Evolutionary conservation across 768 basidiomycete genomes (phyloP).

Genomic region (Coprinopsis sp.): DNA sequence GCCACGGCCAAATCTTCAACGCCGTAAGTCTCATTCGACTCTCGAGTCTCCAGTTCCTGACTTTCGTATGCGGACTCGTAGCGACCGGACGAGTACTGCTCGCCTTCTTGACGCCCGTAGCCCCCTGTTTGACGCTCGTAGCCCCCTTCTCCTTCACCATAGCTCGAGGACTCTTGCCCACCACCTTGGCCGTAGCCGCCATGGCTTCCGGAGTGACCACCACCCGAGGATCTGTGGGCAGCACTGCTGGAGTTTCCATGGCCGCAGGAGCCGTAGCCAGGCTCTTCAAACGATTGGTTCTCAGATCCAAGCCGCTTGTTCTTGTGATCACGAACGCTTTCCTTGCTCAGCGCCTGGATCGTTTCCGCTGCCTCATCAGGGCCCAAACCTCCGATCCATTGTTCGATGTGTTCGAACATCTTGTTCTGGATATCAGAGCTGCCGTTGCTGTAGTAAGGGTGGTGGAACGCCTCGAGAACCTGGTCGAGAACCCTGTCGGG

Average conservation of each 20-base stretch:
- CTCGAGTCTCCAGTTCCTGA: too few relatives aligned
- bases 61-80: too few relatives aligned
- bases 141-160: too few relatives aligned
- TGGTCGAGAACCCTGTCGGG: conserved; percentile 41
- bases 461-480: conserved; percentile 66
- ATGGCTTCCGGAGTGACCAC: too few relatives aligned
- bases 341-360: conserved; percentile 50
- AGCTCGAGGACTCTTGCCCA: too few relatives aligned
- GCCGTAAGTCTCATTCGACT: too few relatives aligned
- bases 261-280: conserved; percentile 33
- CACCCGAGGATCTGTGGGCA: too few relatives aligned
- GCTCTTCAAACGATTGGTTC: conserved; percentile 30
- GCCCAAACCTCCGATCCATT: conserved; percentile 48
- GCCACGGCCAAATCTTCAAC: too few relatives aligned
- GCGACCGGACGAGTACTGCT: too few relatives aligned
- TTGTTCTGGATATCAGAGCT: conserved; percentile 49
- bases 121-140: too few relatives aligned
- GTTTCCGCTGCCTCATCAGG: conserved; percentile 39
- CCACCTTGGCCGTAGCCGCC: too few relatives aligned
- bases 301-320: conserved; percentile 56
- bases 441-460: conserved; percentile 59
- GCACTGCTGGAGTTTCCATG: conserved; percentile 9
- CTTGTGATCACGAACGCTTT: conserved; percentile 49
- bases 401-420: conserved; percentile 55
- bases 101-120: too few relatives aligned